Conservation (phyloP, 2,329 filamentous ascomycete species). For the Colletotrichum eremochloae region DNA sequence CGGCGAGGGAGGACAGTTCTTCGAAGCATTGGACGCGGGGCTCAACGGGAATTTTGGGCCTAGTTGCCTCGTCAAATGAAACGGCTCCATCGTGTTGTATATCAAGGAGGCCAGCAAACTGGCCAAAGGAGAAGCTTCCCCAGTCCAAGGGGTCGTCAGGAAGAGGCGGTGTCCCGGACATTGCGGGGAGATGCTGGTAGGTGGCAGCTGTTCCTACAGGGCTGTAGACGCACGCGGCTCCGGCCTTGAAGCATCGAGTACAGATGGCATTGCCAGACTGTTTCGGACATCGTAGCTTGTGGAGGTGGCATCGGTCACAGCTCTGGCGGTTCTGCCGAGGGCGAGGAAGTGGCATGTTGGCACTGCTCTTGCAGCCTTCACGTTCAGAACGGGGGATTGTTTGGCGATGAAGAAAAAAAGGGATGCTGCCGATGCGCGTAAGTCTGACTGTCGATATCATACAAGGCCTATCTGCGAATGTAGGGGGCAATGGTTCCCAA, state of each 20-base stretch:
- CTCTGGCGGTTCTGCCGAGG: slow-evolving; percentile 47
- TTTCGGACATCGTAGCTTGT: slow-evolving; percentile 62
- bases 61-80: neutral
- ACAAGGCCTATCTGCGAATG: neutral
- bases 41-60: neutral
- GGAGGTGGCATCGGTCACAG: slow-evolving; percentile 61
- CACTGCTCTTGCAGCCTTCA: slow-evolving; percentile 31
- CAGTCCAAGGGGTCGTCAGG: slow-evolving; percentile 8
- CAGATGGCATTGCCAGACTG: slow-evolving; percentile 53
- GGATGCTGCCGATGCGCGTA: neutral
- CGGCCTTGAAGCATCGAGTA: slow-evolving; percentile 58
- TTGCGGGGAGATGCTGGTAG: slow-evolving; percentile 43
- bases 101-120: neutral
- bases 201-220: slow-evolving; percentile 47
- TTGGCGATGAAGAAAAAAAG: neutral
- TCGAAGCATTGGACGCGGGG: slow-evolving; percentile 22
- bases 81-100: neutral
- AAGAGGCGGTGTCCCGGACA: neutral
- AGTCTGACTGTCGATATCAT: neutral
- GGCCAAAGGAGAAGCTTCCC: slow-evolving; percentile 30
- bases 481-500: no score
- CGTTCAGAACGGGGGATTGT: neutral
- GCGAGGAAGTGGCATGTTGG: slow-evolving; percentile 33
- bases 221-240: slow-evolving; percentile 58
- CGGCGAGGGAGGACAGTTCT: slow-evolving; percentile 11